Conservation (phyloP, 2,329 filamentous ascomycete species). For the Intubia oerlemansii region DNA sequence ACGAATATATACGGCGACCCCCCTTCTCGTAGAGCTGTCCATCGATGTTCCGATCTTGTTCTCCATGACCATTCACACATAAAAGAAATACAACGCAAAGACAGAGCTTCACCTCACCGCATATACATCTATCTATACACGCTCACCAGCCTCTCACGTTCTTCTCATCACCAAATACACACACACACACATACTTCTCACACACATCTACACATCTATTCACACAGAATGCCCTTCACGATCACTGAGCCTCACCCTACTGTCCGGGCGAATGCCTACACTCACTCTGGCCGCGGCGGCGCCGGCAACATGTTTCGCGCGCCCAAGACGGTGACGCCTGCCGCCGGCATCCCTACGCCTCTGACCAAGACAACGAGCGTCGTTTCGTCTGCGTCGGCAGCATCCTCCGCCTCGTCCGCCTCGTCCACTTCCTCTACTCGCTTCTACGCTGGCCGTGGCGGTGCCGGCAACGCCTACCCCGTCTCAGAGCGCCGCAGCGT, state of each 20-base stretch:
- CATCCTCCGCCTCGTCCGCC: constrained; percentile 14
- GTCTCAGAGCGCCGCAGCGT: constrained; percentile 32
- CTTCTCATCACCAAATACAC: too few species aligned
- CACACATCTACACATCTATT: too few species aligned
- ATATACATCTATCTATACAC: too few species aligned
- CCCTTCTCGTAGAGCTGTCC: too few species aligned
- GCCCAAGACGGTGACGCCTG: constrained; percentile 18
- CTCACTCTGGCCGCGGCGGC: constrained; percentile 32
- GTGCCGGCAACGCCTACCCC: constrained; percentile 40
- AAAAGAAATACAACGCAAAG: too few species aligned
- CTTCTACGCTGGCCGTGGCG: constrained; percentile 46
- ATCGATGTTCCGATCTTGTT: too few species aligned
- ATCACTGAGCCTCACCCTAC: constrained; percentile 28
- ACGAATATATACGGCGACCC: too few species aligned
- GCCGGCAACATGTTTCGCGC: constrained; percentile 33
- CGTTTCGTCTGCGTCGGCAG: constrained; percentile 18
- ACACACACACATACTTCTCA: too few species aligned
- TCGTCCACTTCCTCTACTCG: constrained; percentile 20
- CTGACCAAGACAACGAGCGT: constrained; percentile 12
- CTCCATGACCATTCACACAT: too few species aligned
- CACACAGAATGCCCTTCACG: constrained; percentile 20
- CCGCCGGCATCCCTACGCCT: constrained; percentile 28
- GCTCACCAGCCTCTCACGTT: too few species aligned
- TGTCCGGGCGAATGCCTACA: constrained; percentile 22
- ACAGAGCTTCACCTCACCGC: too few species aligned